Conservation (phyloP, 441 rosid species). For the Rhodomyrtus psidioides region DNA sequence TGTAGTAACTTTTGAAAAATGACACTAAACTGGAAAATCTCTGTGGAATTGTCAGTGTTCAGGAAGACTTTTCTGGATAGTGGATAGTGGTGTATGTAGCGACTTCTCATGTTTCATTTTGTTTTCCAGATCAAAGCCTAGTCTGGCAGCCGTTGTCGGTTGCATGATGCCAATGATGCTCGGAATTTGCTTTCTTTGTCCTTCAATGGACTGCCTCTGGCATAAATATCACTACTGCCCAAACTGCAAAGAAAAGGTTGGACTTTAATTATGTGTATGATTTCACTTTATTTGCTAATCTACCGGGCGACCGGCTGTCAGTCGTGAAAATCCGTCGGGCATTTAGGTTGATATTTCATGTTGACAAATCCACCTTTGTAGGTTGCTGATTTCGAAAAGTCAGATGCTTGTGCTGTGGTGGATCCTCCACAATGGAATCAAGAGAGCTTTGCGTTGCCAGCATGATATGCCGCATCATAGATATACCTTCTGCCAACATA, state of each 20-base stretch:
- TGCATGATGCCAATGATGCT: slow-evolving; percentile 72
- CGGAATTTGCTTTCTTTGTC: slow-evolving; percentile 78
- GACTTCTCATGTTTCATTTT: neutral
- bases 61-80: neutral
- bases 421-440: slow-evolving; percentile 73
- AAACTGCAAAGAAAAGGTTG: slow-evolving; percentile 51
- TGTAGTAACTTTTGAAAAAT: neutral
- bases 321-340: neutral
- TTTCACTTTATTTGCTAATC: neutral
- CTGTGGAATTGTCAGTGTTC: neutral
- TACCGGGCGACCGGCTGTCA: neutral
- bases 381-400: slow-evolving; percentile 84
- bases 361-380: slow-evolving; percentile 9
- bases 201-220: slow-evolving; percentile 97
- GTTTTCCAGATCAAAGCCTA: slow-evolving; percentile 47
- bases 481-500: neutral
- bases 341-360: neutral
- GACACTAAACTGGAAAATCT: neutral
- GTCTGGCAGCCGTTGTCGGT: slow-evolving; percentile 59
- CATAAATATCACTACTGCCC: slow-evolving; percentile 93
- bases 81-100: neutral
- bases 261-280: neutral
- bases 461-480: slow-evolving; percentile 11
- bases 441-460: slow-evolving; percentile 54
- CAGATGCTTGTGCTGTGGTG: slow-evolving; percentile 68